A percentile compares a stretch with the other conserved stretches of the same genome.
Evolutionary conservation across 805 yeast genomes (phyloP).

Genomic region (Tetrapisispora arboricola): DNA sequence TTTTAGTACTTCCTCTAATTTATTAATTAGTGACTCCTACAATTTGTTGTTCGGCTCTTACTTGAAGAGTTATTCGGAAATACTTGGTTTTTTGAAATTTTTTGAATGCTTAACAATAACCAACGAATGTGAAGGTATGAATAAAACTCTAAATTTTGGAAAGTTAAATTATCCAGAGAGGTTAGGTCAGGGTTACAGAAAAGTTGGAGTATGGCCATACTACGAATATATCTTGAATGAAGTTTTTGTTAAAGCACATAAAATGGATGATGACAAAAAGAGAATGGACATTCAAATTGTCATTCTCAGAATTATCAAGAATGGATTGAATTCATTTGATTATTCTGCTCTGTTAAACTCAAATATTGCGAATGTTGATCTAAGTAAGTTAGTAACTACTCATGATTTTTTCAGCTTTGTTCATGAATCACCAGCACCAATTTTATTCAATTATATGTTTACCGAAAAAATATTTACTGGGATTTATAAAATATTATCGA

Average conservation of each 20-base stretch:
- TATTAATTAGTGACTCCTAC: constrained; percentile 27
- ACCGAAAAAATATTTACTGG: constrained; percentile 45
- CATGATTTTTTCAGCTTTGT: constrained; percentile 40
- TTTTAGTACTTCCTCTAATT: constrained; percentile 30
- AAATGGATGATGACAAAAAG: constrained; percentile 23
- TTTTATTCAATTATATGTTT: constrained; percentile 52
- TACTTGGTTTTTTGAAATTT: constrained; percentile 51
- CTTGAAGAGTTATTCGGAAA: constrained; percentile 45
- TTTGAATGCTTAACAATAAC: constrained; percentile 33
- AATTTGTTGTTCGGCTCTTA: constrained; percentile 36
- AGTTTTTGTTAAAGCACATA: constrained; percentile 46
- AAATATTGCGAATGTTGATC: constrained; percentile 40
- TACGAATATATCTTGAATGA: constrained; percentile 61
- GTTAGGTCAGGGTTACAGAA: constrained; percentile 52
- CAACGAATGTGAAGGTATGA: constrained; percentile 23
- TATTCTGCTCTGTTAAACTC: constrained; percentile 42
- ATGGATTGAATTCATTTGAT: constrained; percentile 41
- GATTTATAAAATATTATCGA: constrained; percentile 45
- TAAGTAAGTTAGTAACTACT: constrained; percentile 39
- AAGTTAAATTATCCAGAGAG: constrained; percentile 49
- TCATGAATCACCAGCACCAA: constrained; percentile 61
- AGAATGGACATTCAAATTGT: constrained; percentile 40
- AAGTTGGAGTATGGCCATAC: constrained; percentile 69
- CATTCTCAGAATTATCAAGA: constrained; percentile 42
- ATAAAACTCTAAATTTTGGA: constrained; percentile 29